These are phyloP conservation scores for Didymellaceae sp. DNA, from an alignment of 2,329 filamentous ascomycete species.

Conservation along the genomic window DNA sequence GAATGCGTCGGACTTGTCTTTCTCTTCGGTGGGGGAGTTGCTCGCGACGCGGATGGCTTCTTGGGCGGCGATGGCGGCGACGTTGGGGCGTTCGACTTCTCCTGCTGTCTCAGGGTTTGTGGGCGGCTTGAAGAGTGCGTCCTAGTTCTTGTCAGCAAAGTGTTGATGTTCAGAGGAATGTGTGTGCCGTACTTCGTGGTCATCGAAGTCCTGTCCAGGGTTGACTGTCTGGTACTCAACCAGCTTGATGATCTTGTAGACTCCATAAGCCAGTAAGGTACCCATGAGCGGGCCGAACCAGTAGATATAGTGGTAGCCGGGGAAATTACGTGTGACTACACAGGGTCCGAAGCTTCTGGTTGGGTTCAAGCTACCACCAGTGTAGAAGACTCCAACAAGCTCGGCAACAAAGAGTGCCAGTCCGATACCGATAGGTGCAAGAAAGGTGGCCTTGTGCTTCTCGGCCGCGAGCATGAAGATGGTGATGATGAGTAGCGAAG, in stretches of 20 bases:
- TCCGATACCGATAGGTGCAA: slow-evolving; percentile 76
- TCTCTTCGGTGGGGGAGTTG: not conserved
- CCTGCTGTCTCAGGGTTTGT: slow-evolving; percentile 29
- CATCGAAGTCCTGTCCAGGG: slow-evolving; percentile 49
- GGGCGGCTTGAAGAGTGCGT: slow-evolving; percentile 40
- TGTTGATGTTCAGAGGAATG: not conserved
- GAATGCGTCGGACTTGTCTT: not conserved
- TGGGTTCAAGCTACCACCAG: slow-evolving; percentile 53
- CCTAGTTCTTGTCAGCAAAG: slow-evolving; percentile 15
- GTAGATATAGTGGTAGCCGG: slow-evolving; percentile 53
- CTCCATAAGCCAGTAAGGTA: slow-evolving; percentile 45
- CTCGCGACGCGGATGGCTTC: slow-evolving; percentile 23
- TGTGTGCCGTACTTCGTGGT: slow-evolving; percentile 36
- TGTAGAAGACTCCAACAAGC: slow-evolving; percentile 55
- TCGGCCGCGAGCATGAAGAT: slow-evolving; percentile 71
- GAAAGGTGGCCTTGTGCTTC: slow-evolving; percentile 74
- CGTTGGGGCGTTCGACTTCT: slow-evolving; percentile 42
- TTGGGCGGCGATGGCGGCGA: slow-evolving; percentile 36
- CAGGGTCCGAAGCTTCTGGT: slow-evolving; percentile 51
- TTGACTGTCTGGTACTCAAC: slow-evolving; percentile 54
- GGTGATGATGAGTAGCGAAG: slow-evolving; percentile 49
- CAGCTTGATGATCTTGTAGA: slow-evolving; percentile 51
- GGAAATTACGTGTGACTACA: slow-evolving; percentile 48
- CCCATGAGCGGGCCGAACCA: slow-evolving; percentile 50
- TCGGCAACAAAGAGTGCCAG: slow-evolving; percentile 70